Percentiles rank a stretch among this genome's conserved stretches.
These are phyloP conservation scores for Phaeomoniella chlamydospora DNA, from an alignment of 2,329 filamentous ascomycete species.

Conservation along the genomic window DNA sequence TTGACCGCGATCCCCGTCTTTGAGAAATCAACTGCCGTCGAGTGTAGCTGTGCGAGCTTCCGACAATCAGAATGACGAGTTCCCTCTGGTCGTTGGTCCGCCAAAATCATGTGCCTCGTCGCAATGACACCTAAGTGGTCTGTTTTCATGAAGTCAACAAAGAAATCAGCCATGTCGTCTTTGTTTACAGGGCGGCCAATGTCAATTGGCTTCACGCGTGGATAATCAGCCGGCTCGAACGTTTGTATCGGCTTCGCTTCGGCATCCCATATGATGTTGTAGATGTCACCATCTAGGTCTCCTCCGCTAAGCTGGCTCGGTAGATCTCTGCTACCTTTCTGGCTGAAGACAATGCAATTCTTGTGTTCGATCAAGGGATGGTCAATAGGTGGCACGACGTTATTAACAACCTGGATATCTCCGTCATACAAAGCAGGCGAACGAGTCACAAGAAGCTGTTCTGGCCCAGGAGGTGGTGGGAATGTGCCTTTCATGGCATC, in stretches of 20 bases:
- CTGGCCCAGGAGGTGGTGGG: conserved; percentile 15
- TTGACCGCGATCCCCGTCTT: conserved; percentile 54
- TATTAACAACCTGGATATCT: conserved; percentile 54
- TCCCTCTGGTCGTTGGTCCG: conserved; percentile 41
- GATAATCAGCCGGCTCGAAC: conserved; percentile 56
- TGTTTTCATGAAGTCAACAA: conserved; percentile 60
- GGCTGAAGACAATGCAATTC: conserved; percentile 71
- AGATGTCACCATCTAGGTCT: conserved; percentile 73
- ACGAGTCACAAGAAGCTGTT: conserved; percentile 52
- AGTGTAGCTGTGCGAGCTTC: conserved; percentile 48
- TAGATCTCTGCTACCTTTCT: conserved; percentile 55
- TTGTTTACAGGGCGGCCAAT: conserved; percentile 45
- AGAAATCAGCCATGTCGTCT: conserved; percentile 64
- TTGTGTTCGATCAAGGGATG: conserved; percentile 48
- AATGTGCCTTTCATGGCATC: conserved; percentile 25
- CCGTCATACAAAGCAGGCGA: conserved; percentile 71
- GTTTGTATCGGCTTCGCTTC: conserved; percentile 1
- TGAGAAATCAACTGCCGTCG: conserved; percentile 60
- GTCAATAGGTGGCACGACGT: conserved; percentile 40
- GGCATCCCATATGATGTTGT: conserved; percentile 62
- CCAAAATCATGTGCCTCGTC: conserved; percentile 46
- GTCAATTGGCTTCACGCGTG: conserved; percentile 38
- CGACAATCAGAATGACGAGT: conserved; percentile 38
- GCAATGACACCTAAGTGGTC: conserved; percentile 55
- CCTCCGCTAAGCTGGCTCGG: conserved; percentile 69